Base-by-base conservation (phyloP, 2,329 filamentous ascomycete species). In the Aspergillus transmontanensis region DNA sequence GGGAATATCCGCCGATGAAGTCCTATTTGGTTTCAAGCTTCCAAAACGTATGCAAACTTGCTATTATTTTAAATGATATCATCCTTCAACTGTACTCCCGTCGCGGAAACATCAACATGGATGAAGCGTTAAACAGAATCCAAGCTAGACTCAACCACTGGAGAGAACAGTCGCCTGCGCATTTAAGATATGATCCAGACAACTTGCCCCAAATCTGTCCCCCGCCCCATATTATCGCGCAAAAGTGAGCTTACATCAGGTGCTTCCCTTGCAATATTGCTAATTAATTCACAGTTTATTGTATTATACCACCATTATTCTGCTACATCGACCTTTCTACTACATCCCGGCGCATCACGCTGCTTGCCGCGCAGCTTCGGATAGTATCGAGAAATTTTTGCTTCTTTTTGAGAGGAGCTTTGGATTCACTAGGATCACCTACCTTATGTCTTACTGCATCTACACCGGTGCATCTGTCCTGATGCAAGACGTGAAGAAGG, bases 291-390 rank as follows among this genome's bases (percentile, higher is more conserved):
- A 21, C 1, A 77, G 79, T 46, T 75, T 82, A 4, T 81, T 84
- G 72, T 82, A 82, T 34, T 75, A 86, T 57, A 81, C 82, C 0
- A 77, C 84, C 0, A 69, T 81, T 3, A 85, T 86, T 4, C 78
- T 86, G 0, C 73, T 86, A 0, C 83, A 85, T 63, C 81, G 82
- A 12, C 83, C 83, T n/a, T 53, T 53, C 19, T 36, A 34, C n/a
- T 53, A 28, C 16, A 53, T 32, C 21, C 50, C 50, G 3, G n/a
- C 10, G 30, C 50, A 34, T 21, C 50, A 53, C 19, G 16, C 50
- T 34, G 50, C 50, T 53, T 53, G 50, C 14, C 50, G 50, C 28
- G n/a, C 50, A 21, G 50, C 50, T 23, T 32, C 50, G 11, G 50
- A 53, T 34, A 53, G 50, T 21, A 53, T 53, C 3, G 50, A 53